Conservation (phyloP, 192 early-diverging fungal genomes). For the Dissophora globulifera region DNA sequence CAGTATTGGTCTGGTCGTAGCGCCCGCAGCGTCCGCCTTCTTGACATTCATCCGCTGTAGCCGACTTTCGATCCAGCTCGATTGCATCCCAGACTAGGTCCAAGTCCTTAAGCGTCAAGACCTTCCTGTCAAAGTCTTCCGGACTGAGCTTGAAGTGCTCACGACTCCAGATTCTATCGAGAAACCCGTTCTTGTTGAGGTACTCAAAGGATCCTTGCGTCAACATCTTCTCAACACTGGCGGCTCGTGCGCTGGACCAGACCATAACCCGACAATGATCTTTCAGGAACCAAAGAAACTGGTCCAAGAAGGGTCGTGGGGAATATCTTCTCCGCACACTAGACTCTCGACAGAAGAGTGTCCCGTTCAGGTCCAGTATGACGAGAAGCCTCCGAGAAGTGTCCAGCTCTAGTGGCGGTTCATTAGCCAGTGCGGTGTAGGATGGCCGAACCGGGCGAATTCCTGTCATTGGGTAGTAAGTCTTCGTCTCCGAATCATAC, state of each 20-base stretch:
- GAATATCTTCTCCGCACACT: constrained; percentile 7
- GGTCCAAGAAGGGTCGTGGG: constrained; percentile 60
- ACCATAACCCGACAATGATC: constrained; percentile 73
- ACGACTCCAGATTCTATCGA: constrained; percentile 70
- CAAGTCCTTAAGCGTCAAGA: constrained; percentile 71
- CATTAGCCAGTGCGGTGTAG: constrained; percentile 2
- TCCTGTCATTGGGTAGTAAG: constrained; percentile 15
- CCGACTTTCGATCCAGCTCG: constrained; percentile 10
- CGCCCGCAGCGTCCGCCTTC: background rate
- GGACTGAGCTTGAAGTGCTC: constrained; percentile 55
- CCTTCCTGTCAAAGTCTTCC: constrained; percentile 54
- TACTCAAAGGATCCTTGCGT: no score
- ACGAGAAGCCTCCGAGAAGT: constrained; percentile 62
- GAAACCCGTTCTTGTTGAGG: no score
- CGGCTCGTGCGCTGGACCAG: constrained; percentile 74
- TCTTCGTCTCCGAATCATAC: no score
- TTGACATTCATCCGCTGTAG: background rate
- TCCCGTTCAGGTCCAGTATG: constrained; percentile 79
- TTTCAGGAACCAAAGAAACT: constrained; percentile 68
- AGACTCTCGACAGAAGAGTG: constrained; percentile 62
- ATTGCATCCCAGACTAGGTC: constrained; percentile 61
- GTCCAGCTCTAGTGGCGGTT: no score
- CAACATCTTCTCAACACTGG: constrained; percentile 72
- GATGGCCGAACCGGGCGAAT: constrained; percentile 28
- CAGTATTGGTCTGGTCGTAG: constrained; percentile 61